Evolutionary conservation across 768 basidiomycete species (phyloP).

Genomic region (Artomyces pyxidatus): DNA sequence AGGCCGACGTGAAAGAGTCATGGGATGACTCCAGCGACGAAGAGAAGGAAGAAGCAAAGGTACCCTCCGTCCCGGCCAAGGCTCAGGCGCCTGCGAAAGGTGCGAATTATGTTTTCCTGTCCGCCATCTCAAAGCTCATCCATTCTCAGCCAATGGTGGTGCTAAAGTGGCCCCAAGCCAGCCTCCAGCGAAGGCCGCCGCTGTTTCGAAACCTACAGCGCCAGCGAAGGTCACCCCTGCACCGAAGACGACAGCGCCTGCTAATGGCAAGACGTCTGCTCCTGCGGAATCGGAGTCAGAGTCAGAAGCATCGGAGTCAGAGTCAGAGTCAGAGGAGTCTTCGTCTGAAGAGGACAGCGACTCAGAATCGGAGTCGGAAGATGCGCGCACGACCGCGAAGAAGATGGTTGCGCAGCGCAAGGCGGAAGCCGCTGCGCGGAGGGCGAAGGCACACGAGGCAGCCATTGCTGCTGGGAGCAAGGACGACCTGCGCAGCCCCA

Average conservation of each 20-base stretch:
- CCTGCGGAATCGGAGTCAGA: constrained; percentile 20
- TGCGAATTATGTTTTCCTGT: background rate
- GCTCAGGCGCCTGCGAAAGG: constrained; percentile 5
- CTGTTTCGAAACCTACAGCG: constrained; percentile 22
- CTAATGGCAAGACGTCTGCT: constrained; percentile 17
- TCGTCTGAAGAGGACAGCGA: constrained; percentile 29
- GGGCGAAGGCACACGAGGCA: constrained; percentile 70
- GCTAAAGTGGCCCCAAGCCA: no score
- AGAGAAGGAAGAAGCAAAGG: constrained; percentile 22
- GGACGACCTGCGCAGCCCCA: constrained; percentile 89
- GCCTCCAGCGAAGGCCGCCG: constrained; percentile 10
- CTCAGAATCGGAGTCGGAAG: constrained; percentile 47
- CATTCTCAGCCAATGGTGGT: constrained; percentile 8
- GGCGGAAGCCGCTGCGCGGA: constrained; percentile 76
- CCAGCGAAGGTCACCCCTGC: constrained; percentile 19
- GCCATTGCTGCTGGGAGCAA: constrained; percentile 82
- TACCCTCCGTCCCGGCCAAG: constrained; percentile 8
- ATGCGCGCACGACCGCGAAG: constrained; percentile 62
- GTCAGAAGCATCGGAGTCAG: constrained; percentile 36
- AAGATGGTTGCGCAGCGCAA: constrained; percentile 63
- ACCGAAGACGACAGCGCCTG: constrained; percentile 18
- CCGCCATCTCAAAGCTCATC: background rate
- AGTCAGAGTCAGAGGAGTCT: constrained; percentile 24
- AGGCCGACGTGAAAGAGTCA: constrained; percentile 14
- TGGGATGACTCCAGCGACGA: constrained; percentile 48